A percentile compares a stretch with the other conserved stretches of the same genome.
These are phyloP conservation scores for Kwoniella dendrophila DNA, from an alignment of 768 basidiomycete genomes.

Conservation along the genomic window DNA sequence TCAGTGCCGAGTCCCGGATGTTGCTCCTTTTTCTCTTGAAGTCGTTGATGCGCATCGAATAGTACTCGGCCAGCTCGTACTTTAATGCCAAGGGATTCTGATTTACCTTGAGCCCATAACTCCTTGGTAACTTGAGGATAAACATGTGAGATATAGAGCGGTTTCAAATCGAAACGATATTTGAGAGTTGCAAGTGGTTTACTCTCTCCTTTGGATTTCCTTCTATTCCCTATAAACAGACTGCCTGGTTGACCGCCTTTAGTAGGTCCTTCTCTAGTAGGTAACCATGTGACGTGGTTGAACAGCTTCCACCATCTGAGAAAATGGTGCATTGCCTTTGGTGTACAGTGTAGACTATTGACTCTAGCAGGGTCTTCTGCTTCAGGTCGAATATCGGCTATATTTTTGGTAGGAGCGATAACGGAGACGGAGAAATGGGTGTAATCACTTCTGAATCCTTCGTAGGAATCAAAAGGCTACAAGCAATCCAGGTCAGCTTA, in stretches of 20 bases:
- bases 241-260: slow-evolving; percentile 57
- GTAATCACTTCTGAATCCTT: slow-evolving; percentile 88
- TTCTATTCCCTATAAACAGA: slow-evolving; percentile 69
- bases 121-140: slow-evolving; percentile 80
- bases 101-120: slow-evolving; percentile 77
- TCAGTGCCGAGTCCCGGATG: slow-evolving; percentile 63
- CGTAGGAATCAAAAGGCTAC: slow-evolving; percentile 69
- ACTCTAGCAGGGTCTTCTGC: slow-evolving; percentile 22
- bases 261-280: slow-evolving; percentile 72
- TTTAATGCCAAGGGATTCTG: slow-evolving; percentile 82
- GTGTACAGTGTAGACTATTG: slow-evolving; percentile 82
- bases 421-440: slow-evolving; percentile 89
- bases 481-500: not conserved
- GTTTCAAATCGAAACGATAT: slow-evolving; percentile 76
- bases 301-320: slow-evolving; percentile 89
- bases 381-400: not conserved
- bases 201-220: slow-evolving; percentile 81
- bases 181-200: slow-evolving; percentile 87
- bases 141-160: slow-evolving; percentile 79
- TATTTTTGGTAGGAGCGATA: slow-evolving; percentile 63
- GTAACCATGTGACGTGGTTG: slow-evolving; percentile 73
- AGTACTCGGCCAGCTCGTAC: slow-evolving; percentile 76
- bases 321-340: slow-evolving; percentile 83
- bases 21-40: slow-evolving; percentile 71
- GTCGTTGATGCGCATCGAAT: slow-evolving; percentile 89